These are phyloP conservation scores for Alternaria ventricosa DNA, from an alignment of 2,329 filamentous ascomycete species.

Conservation along the genomic window DNA sequence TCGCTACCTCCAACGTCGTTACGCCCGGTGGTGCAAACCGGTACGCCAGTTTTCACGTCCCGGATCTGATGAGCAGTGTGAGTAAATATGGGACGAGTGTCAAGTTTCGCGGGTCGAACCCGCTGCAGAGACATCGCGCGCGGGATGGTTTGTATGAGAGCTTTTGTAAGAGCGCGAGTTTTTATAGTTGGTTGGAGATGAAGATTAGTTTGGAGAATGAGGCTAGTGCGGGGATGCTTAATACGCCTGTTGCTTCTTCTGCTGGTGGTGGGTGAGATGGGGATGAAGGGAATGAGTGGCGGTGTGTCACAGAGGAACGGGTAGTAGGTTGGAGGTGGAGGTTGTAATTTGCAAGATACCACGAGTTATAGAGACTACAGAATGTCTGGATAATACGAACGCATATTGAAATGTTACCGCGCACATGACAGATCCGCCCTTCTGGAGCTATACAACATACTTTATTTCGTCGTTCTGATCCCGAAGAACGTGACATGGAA, in stretches of 20 bases:
- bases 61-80: conserved; percentile 47
- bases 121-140: conserved; percentile 46
- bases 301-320: background rate
- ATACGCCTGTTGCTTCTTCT: background rate
- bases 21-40: conserved; percentile 46
- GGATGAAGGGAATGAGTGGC: background rate
- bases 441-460: too few species aligned
- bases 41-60: conserved; percentile 49
- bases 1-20: conserved; percentile 45
- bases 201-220: conserved; percentile 51
- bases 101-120: conserved; percentile 47
- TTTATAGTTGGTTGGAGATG: conserved; percentile 53
- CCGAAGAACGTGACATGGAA: too few species aligned
- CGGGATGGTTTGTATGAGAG: conserved; percentile 47
- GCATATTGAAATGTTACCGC: background rate
- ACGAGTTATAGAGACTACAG: background rate
- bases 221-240: conserved; percentile 47
- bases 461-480: too few species aligned
- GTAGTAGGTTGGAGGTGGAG: background rate
- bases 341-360: background rate
- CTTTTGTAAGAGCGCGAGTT: conserved; percentile 49
- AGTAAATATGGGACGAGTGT: conserved; percentile 49
- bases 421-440: too few species aligned
- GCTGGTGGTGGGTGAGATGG: background rate
- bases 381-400: background rate